A percentile compares a stretch with the other conserved stretches of the same genome.
These are phyloP conservation scores for Starmerella powellii DNA, from an alignment of 805 yeast species.

Conservation along the genomic window DNA sequence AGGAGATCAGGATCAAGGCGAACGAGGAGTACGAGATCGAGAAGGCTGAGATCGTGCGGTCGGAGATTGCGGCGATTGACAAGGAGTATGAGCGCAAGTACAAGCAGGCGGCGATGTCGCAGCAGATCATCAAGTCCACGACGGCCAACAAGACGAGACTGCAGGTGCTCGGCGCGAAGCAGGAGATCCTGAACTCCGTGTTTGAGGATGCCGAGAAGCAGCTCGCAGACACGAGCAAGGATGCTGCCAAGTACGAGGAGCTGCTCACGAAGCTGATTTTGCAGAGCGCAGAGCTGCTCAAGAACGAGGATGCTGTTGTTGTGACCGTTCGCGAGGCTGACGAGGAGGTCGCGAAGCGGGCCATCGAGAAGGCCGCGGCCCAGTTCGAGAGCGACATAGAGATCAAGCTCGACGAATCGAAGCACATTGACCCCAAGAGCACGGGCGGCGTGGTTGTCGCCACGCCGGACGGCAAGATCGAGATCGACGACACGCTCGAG, in stretches of 20 bases:
- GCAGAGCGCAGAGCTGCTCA: conserved; percentile 52
- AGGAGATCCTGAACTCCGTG: conserved; percentile 61
- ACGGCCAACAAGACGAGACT: conserved; percentile 92
- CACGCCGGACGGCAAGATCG: conserved; percentile 68
- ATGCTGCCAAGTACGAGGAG: conserved; percentile 49
- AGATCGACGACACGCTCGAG: conserved; percentile 83
- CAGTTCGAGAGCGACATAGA: conserved; percentile 49
- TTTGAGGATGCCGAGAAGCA: conserved; percentile 56
- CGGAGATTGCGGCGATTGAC: conserved; percentile 84
- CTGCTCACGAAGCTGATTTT: conserved; percentile 67
- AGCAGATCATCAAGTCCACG: conserved; percentile 91
- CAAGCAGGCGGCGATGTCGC: conserved; percentile 84
- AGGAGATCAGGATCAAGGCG: conserved; percentile 88
- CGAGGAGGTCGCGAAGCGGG: conserved; percentile 46
- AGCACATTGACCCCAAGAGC: conserved; percentile 45
- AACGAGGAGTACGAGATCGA: conserved; percentile 98
- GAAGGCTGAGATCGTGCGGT: conserved; percentile 86
- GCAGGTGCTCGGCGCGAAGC: conserved; percentile 76
- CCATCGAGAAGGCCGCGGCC: conserved; percentile 47
- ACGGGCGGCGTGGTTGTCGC: conserved; percentile 79
- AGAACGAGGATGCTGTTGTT: conserved; percentile 50
- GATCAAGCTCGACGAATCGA: conserved; percentile 46
- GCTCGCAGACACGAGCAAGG: conserved; percentile 45
- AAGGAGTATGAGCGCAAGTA: conserved; percentile 62
- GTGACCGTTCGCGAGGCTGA: conserved; percentile 61